A percentile compares a stretch with the other conserved stretches of the same genome.
Conservation (phyloP, 495 filamentous ascomycete species). For the Aspergillus baeticus region DNA sequence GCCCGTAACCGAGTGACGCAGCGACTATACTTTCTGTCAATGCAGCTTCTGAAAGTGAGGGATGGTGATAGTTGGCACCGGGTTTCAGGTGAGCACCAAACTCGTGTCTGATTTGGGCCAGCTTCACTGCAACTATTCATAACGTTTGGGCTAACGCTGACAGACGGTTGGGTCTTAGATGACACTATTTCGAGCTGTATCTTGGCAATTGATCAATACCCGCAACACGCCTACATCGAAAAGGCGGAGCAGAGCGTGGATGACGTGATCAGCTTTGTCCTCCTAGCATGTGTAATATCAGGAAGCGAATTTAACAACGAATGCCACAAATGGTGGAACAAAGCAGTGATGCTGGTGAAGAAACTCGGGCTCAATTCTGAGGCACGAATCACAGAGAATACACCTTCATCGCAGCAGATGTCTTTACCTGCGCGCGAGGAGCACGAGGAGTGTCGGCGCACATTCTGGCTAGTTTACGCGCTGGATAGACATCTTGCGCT, state of each 20-base stretch:
- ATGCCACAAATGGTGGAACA: slow-evolving; percentile 33
- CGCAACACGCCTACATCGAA: not conserved
- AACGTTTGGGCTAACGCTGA: not conserved
- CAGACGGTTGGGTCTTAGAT: not conserved
- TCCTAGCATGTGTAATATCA: slow-evolving; percentile 29
- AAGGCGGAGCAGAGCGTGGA: slow-evolving; percentile 10
- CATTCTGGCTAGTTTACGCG: slow-evolving; percentile 53
- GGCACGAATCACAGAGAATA: not conserved
- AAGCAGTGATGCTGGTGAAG: slow-evolving; percentile 19
- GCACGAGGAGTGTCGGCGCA: slow-evolving; percentile 47
- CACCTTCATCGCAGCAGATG: not conserved
- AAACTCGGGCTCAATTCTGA: slow-evolving; percentile 7
- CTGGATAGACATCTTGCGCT: slow-evolving; percentile 50
- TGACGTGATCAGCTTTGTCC: slow-evolving; percentile 28
- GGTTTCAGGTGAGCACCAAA: not conserved
- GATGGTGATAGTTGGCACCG: slow-evolving; percentile 20
- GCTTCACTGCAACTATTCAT: too few relatives aligned
- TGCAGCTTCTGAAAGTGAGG: slow-evolving; percentile 20
- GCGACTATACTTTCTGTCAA: slow-evolving; percentile 30
- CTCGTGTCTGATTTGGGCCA: too few relatives aligned
- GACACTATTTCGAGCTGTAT: not conserved
- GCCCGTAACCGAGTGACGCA: slow-evolving; percentile 25
- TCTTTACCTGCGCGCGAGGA: slow-evolving; percentile 24
- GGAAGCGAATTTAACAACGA: slow-evolving; percentile 34
- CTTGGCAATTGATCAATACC: not conserved